Evolutionary conservation across 495 filamentous ascomycete species (phyloP), one percentile per base, ranked within the genome.

Genomic region (Aspergillus haitiensis): DNA sequence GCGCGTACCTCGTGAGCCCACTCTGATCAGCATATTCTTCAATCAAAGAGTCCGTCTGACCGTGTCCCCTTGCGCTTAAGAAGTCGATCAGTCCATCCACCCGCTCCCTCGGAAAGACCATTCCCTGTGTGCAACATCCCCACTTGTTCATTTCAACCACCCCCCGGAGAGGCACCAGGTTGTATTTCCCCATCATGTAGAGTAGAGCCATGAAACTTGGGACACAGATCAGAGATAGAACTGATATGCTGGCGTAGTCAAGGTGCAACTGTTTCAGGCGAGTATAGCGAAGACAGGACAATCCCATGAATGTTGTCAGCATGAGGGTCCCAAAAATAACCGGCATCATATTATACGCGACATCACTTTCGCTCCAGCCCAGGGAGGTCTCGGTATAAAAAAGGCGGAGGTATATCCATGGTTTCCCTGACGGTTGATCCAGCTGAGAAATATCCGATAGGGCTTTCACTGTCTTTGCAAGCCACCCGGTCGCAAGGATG

Each of bases 321-420:
- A 74, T 3, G 0, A 71, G 51, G 6, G 62, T 32, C 0, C 60
- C 59, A 64, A 55, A 45, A 42, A 48, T 8, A 13, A 77, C 52
- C n/a, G 69, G 64, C 52, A 78, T 70, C 53, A 78, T 70, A 7
- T 73, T 62, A 51, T 74, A 78, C 52, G 59, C 63, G 46, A 73
- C 74, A 32, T 77, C 77, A 18, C 67, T 54, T 1, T 66, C 63
- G 16, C 62, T 65, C 78, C 78, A 80, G 13, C 67, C 61, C 5
- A 75, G 64, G 7, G 70, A 68, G 34, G 73, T 73, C 59, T 82
- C 77, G 6, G 75, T 78, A 61, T 77, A 78, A 61, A 82, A 82
- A 5, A 82, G 68, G 7, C 78, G 75, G 31, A 82, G 60, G 45
- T 82, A 82, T 9, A 82, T 46, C 78, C 76, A 82, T 45, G 72